Evolutionary conservation across 148 eudicot genomes (phyloP).

Genomic region (Chenopodium album): DNA sequence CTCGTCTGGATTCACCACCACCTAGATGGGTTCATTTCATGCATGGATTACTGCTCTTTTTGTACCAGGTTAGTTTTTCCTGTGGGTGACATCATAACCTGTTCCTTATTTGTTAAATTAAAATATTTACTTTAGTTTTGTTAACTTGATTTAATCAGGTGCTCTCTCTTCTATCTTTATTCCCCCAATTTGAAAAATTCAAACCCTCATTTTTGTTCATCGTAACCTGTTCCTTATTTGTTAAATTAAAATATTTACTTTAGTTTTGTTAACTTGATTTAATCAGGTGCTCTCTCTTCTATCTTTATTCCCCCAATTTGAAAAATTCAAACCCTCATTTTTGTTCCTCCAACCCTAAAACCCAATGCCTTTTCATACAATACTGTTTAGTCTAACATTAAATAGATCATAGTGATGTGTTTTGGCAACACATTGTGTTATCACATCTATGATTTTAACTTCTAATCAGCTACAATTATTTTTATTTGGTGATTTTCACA

Average conservation of each 20-base stretch:
- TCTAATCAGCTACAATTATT: too few species aligned
- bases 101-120: background rate
- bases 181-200: background rate
- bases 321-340: background rate
- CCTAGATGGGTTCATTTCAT: slow-evolving; percentile 98
- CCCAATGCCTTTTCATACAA: background rate
- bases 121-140: background rate
- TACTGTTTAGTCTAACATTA: background rate
- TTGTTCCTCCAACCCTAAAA: background rate
- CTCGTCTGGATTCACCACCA: slow-evolving; percentile 87
- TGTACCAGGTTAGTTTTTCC: slow-evolving; percentile 73
- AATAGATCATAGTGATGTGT: background rate
- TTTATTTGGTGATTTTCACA: too few species aligned
- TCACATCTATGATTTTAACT: too few species aligned
- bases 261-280: background rate
- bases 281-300: too few species aligned
- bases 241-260: too few species aligned
- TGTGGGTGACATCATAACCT: background rate
- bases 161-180: too few species aligned
- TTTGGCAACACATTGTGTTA: too few species aligned
- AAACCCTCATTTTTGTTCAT: background rate
- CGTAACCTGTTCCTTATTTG: too few species aligned
- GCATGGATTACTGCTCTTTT: slow-evolving; percentile 87
- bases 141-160: too few species aligned
- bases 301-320: background rate